Evolutionary conservation across 2,329 filamentous ascomycete genomes (phyloP), one percentile per base, ranked within the genome.

Genomic region (Diaporthe vexans): DNA sequence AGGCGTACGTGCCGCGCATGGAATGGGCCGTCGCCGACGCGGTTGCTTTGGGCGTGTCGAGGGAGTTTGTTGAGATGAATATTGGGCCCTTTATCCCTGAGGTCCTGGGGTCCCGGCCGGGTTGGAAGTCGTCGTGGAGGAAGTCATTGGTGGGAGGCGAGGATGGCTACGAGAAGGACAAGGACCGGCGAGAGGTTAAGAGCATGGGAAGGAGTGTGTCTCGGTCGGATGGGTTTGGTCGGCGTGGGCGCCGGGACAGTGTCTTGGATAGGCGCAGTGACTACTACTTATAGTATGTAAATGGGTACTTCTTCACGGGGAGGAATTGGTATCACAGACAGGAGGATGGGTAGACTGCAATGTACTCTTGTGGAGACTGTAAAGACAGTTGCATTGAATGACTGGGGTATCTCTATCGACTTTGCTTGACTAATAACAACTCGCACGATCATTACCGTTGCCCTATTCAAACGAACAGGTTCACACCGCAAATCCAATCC

Each of bases 331-430:
- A 9, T 15, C 21, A 54, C 21, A 21, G 11, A 52, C 6, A 9
- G 48, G n/a, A 33, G 15, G 46, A 33, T 8, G 37, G 13, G 9
- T 10, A 51, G 19, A 21, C 24, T 29, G 40, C 24, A n/a, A 21
- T 10, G 40, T 21, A 43, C 2, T 51, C 46, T 35, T 48, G 2
- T 29, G 43, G 57, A 51, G 57, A 63, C 57, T 40, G 58, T 72
- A 70, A 52, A 73, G 56, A 46, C 56, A 61, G 46, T 70, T 73
- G 54, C 57, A 73, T 73, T 59, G 46, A 58, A 54, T 52, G 72
- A 71, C 59, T 51, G 52, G 72, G 74, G 74, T 74, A 74, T 75
- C 72, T 75, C 68, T 75, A 71, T 75, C 67, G 71, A 68, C 58
- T 68, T 40, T 74, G 59, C 72, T 71, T 13, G 35, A 61, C 40